A percentile compares a stretch with the other conserved stretches of the same genome.
Evolutionary conservation across 2,329 filamentous ascomycete genomes (phyloP).

Genomic region (Fusarium tricinctum): DNA sequence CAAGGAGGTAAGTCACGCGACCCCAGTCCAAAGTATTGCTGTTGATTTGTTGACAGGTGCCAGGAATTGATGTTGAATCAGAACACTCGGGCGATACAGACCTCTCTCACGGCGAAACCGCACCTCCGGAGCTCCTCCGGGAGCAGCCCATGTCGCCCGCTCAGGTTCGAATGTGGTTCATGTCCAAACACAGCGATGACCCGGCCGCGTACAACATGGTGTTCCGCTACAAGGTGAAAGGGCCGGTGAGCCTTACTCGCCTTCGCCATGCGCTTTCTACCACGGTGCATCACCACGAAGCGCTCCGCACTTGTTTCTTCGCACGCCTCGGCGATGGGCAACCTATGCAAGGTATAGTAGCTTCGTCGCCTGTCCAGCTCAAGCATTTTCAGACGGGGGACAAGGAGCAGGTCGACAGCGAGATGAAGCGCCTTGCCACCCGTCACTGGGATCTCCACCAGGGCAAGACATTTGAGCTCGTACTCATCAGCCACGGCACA

Average conservation of each 20-base stretch:
- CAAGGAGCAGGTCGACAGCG: background rate
- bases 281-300: background rate
- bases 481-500: background rate
- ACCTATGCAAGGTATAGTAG: constrained; percentile 1
- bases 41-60: background rate
- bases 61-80: background rate
- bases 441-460: background rate
- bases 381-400: background rate
- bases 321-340: background rate
- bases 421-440: background rate
- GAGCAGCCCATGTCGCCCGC: constrained; percentile 3
- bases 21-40: background rate
- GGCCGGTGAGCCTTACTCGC: background rate
- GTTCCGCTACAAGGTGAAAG: background rate
- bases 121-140: background rate
- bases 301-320: background rate
- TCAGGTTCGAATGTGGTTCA: constrained; percentile 6
- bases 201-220: constrained; percentile 1
- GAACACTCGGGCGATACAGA: background rate
- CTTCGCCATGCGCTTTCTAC: background rate
- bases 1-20: background rate
- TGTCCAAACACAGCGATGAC: background rate
- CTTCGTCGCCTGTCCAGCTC: background rate
- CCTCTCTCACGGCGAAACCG: no score
- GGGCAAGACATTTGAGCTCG: background rate